phyloP scores from a whole-genome alignment of 202 grass and related monocot genomes.

The Zizania palustris region DNA sequence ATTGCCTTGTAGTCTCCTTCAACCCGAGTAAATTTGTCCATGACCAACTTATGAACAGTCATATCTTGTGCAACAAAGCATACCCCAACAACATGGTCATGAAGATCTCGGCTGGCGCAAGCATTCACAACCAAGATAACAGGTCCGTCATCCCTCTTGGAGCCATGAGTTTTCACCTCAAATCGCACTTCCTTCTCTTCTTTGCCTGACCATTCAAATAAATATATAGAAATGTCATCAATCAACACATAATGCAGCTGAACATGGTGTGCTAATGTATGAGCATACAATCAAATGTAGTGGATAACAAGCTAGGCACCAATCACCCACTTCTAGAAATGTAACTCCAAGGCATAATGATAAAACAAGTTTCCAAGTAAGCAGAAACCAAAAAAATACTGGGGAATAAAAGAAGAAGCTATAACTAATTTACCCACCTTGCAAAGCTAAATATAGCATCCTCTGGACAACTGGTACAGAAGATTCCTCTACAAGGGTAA shows the following conservation, averaged over 20 bases:
- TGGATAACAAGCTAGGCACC: conserved; percentile 14
- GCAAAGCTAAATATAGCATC: conserved; percentile 89
- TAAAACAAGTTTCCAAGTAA: neutral
- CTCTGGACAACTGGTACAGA: conserved; percentile 66
- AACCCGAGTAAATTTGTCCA: conserved; percentile 87
- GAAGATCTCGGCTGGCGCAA: conserved; percentile 81
- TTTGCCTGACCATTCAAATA: conserved; percentile 54
- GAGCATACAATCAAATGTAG: conserved; percentile 24
- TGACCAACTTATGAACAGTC: conserved; percentile 89
- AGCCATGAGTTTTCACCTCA: conserved; percentile 81
- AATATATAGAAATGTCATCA: conserved; percentile 28
- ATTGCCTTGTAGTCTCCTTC: conserved; percentile 94
- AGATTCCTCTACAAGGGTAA: conserved; percentile 77
- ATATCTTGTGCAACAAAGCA: conserved; percentile 98
- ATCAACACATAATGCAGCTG: conserved; percentile 18
- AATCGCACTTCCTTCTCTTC: conserved; percentile 91
- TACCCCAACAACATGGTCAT: conserved; percentile 78
- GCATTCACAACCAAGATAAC: conserved; percentile 90
- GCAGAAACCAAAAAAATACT: neutral
- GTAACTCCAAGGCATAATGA: neutral
- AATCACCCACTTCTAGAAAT: neutral
- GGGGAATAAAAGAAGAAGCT: neutral
- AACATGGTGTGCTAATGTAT: conserved; percentile 18
- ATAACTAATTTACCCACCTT: conserved; percentile 50
- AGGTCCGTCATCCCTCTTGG: conserved; percentile 58